Percentiles rank a stretch among this genome's conserved stretches.
Conservation (phyloP, 805 yeast species). For the Candida piceae region DNA sequence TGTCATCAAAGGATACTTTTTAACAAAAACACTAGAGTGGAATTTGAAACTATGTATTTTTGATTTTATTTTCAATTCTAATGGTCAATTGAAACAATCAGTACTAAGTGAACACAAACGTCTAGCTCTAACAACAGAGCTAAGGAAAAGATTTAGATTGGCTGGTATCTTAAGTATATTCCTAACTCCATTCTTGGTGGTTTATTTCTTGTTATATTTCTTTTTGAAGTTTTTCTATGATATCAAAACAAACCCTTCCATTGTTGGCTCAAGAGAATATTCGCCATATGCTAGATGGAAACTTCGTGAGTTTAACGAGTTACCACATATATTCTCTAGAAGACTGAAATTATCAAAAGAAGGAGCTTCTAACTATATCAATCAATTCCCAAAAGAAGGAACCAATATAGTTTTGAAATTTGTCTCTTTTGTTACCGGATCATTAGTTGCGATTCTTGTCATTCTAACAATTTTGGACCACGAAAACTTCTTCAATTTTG, state of each 20-base stretch:
- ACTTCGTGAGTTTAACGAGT: conserved; percentile 87
- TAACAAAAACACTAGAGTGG: conserved; percentile 93
- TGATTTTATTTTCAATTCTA: conserved; percentile 77
- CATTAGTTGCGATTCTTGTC: conserved; percentile 84
- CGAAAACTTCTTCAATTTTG: conserved; percentile 86
- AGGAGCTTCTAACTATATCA: conserved; percentile 76
- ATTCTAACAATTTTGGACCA: conserved; percentile 76
- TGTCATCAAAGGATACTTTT: conserved; percentile 27
- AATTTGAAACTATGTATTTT: conserved; percentile 82
- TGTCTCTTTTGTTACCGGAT: conserved; percentile 74
- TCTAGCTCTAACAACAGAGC: conserved; percentile 58
- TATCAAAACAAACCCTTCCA: conserved; percentile 80
- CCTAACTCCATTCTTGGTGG: conserved; percentile 79
- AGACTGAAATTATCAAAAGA: conserved; percentile 72
- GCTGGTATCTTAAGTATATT: conserved; percentile 84
- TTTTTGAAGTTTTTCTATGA: conserved; percentile 92
- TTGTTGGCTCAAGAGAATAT: conserved; percentile 78
- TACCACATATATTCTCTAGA: conserved; percentile 80
- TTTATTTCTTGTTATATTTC: conserved; percentile 75
- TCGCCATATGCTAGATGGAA: conserved; percentile 96
- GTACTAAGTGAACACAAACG: conserved; percentile 71
- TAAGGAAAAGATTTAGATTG: conserved; percentile 73
- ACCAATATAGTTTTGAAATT: conserved; percentile 52
- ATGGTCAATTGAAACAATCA: conserved; percentile 72
- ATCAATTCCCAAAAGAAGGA: conserved; percentile 86